Conservation (phyloP, 768 basidiomycete genomes). For the Hygrophorus pudorinus region DNA sequence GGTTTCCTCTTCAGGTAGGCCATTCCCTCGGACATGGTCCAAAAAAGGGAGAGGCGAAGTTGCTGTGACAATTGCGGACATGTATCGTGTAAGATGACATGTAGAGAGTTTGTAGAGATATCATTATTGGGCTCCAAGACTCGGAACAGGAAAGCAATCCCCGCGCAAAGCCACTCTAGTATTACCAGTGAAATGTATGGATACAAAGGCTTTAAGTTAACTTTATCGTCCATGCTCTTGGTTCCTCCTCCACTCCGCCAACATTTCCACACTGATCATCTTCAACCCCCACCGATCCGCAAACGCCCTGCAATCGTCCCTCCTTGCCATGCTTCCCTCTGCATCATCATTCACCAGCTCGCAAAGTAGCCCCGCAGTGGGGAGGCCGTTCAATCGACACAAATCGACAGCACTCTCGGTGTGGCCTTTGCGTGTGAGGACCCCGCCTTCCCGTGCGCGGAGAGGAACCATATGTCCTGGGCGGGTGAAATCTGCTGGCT, state of each 20-base stretch:
- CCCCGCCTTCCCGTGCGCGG: slow-evolving; percentile 77
- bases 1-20: slow-evolving; percentile 19
- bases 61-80: too few species aligned
- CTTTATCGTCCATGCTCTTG: slow-evolving; percentile 10
- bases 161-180: too few species aligned
- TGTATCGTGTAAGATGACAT: slow-evolving; percentile 8
- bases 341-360: slow-evolving; percentile 92
- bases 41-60: slow-evolving; percentile 1
- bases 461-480: slow-evolving; percentile 96
- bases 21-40: slow-evolving; percentile 21
- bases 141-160: neutral
- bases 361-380: slow-evolving; percentile 78
- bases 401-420: slow-evolving; percentile 89
- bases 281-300: slow-evolving; percentile 85
- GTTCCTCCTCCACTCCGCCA: slow-evolving; percentile 39
- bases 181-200: slow-evolving; percentile 2
- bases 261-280: slow-evolving; percentile 90
- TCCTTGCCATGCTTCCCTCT: slow-evolving; percentile 84
- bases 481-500: slow-evolving; percentile 68
- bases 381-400: slow-evolving; percentile 61
- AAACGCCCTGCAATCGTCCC: slow-evolving; percentile 88
- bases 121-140: neutral
- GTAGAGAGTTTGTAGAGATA: too few species aligned
- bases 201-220: neutral
- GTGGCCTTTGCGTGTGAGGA: slow-evolving; percentile 82